Base-by-base conservation (phyloP, 2,329 filamentous ascomycete species). In the Capronia coronata region DNA sequence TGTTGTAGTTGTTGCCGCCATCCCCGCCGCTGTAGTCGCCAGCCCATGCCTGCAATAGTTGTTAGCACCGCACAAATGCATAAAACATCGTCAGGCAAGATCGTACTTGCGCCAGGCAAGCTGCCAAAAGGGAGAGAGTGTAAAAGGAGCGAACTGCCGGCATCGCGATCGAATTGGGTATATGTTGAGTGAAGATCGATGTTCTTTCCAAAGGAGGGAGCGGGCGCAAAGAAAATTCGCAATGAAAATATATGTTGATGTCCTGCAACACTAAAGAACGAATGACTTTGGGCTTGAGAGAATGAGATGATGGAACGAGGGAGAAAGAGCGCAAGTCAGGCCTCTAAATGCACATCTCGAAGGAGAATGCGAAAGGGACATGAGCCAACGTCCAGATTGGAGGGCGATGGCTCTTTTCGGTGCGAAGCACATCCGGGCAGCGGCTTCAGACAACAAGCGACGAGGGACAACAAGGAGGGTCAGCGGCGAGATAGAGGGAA, bases 71-170 rank as follows among this genome's bases (percentile, higher is more conserved):
- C 6, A 19, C 3, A 6, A n/a, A 7, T 1, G 18, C 14, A 37
- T 14, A 5, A 7, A 14, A 32, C 14, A 30, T 41, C 54, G 39
- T 9, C 6, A 32, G 13, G 29, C n/a, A n/a, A n/a, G n/a, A n/a
- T 32, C 29, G 13, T 50, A 58, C 57, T 54, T 57, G 57, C 57
- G 56, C 57, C 57, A 60, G 57, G 57, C 57, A 60, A 54, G 57
- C 47, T 43, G 57, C 52, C 48, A 60, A 42, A 43, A 51, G 18
- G 18, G 52, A 44, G 50, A 51, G 47, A 44, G 49, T 48, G 23
- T 44, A 57, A 54, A 58, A 52, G 42, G 53, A 56, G 46, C 55
- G 52, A 41, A 57, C 16, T 43, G 52, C 55, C 55, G 55, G 49
- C 55, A 57, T 57, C 47, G 43, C 51, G 45, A 43, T 41, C 47